Percentiles rank a stretch among this genome's conserved stretches.
These are phyloP conservation scores for Cinchona pubescens DNA, from an alignment of 257 asterid genomes.

Conservation along the genomic window DNA sequence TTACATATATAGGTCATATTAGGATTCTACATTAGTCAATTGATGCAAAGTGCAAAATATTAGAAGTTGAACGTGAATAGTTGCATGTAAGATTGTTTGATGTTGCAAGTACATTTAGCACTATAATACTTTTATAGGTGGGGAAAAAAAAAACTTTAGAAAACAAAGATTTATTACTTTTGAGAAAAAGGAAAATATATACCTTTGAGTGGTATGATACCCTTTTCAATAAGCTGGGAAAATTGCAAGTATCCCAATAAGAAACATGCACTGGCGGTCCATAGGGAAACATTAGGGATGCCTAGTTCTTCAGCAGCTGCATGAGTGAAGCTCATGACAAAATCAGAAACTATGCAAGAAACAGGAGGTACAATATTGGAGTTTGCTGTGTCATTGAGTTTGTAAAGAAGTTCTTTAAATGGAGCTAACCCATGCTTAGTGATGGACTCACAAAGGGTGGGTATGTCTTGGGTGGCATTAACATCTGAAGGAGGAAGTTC, in stretches of 20 bases:
- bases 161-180: no score
- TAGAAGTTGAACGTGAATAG: no score
- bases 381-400: conserved; percentile 4
- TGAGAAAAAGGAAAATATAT: no score
- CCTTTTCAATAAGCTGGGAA: neutral
- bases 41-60: no score
- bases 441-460: conserved; percentile 12
- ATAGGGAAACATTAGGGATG: neutral
- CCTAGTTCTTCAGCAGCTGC: conserved; percentile 10
- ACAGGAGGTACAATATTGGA: neutral
- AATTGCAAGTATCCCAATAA: neutral
- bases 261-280: conserved; percentile 6
- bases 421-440: conserved; percentile 7
- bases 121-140: no score
- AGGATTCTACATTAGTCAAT: no score
- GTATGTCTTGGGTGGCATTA: conserved; percentile 24
- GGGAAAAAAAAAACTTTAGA: no score
- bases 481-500: neutral
- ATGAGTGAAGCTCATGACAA: conserved; percentile 2
- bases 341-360: conserved; percentile 3
- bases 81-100: no score
- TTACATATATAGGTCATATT: no score
- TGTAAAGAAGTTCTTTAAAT: conserved; percentile 13
- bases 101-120: no score
- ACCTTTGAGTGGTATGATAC: conserved; percentile 12